Percentiles rank a stretch among this genome's conserved stretches.
Conservation (phyloP, 495 filamentous ascomycete genomes). For the Hyaloscypha hepaticicola region DNA sequence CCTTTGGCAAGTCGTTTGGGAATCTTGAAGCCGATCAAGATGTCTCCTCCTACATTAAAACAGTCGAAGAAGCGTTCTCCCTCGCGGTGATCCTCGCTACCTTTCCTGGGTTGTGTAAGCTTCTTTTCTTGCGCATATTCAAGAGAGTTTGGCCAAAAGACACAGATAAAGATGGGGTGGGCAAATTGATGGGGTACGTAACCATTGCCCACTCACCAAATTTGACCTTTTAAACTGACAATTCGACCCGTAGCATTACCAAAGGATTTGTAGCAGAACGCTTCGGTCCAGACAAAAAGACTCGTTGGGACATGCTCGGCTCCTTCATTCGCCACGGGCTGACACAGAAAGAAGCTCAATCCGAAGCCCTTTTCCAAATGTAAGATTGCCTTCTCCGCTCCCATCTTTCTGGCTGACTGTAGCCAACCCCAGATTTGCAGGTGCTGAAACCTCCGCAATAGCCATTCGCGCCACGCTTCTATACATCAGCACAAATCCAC, state of each 20-base stretch:
- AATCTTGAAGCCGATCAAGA: constrained; percentile 41
- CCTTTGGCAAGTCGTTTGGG: constrained; percentile 41
- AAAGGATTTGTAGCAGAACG: constrained; percentile 40
- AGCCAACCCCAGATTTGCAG: constrained; percentile 53
- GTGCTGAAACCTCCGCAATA: constrained; percentile 61
- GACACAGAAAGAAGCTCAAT: constrained; percentile 36
- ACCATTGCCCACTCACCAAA: not conserved
- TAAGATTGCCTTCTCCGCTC: constrained; percentile 20
- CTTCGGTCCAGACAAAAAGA: constrained; percentile 22
- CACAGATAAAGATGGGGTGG: constrained; percentile 51
- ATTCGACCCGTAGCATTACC: too few species aligned
- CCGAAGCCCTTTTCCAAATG: constrained; percentile 45
- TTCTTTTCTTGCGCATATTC: constrained; percentile 54
- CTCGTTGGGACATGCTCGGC: constrained; percentile 38
- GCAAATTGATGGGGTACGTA: constrained; percentile 44
- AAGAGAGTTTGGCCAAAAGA: constrained; percentile 52
- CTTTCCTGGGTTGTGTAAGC: constrained; percentile 35
- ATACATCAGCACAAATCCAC: constrained; percentile 46
- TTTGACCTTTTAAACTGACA: not conserved
- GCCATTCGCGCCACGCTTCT: constrained; percentile 56
- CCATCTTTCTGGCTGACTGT: not conserved
- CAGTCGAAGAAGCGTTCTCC: not conserved
- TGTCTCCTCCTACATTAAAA: constrained; percentile 39
- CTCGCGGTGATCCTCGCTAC: not conserved
- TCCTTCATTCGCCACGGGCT: constrained; percentile 46